Evolutionary conservation across 1,284 basidiomycete genomes (phyloP).

Genomic region (Schizophyllum amplum): DNA sequence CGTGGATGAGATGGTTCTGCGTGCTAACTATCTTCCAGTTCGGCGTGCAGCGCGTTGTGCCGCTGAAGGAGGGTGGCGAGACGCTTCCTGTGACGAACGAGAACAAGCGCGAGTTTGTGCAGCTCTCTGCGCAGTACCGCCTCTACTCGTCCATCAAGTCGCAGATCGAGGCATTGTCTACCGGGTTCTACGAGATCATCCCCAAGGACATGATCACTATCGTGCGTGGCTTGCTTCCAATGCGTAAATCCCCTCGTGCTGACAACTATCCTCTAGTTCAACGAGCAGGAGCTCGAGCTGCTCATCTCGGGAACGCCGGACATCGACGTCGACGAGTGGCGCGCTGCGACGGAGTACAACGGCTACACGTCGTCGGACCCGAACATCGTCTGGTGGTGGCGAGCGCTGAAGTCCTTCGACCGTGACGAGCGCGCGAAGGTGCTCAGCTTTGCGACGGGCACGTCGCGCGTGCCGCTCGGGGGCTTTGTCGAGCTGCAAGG

Average conservation of each 20-base stretch:
- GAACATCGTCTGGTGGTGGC: conserved; percentile 99
- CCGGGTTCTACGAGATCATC: conserved; percentile 95
- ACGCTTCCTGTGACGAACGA: conserved; percentile 84
- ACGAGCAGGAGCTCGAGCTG: conserved; percentile 97
- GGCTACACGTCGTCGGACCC: conserved; percentile 85
- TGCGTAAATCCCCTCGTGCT: no score
- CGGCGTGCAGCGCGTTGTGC: conserved; percentile 80
- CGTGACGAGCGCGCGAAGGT: conserved; percentile 95
- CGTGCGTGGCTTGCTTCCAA: conserved; percentile 33
- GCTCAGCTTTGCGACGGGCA: conserved; percentile 93
- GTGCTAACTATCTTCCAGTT: conserved; percentile 43
- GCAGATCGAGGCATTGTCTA: conserved; percentile 89
- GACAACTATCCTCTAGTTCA: conserved; percentile 56
- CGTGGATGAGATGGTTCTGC: conserved; percentile 1
- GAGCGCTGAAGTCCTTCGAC: conserved; percentile 95
- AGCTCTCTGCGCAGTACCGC: conserved; percentile 85
- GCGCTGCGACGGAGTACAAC: conserved; percentile 89
- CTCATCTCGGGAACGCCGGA: conserved; percentile 97
- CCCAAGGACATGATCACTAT: conserved; percentile 79
- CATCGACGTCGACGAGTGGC: conserved; percentile 98
- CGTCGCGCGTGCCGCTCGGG: conserved; percentile 89
- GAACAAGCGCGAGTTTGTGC: conserved; percentile 96
- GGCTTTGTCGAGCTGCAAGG: conserved; percentile 93
- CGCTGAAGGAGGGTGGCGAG: conserved; percentile 81
- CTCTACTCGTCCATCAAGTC: conserved; percentile 92